Base-by-base conservation (phyloP, 495 filamentous ascomycete species). In the Pyrenula aspistea region DNA sequence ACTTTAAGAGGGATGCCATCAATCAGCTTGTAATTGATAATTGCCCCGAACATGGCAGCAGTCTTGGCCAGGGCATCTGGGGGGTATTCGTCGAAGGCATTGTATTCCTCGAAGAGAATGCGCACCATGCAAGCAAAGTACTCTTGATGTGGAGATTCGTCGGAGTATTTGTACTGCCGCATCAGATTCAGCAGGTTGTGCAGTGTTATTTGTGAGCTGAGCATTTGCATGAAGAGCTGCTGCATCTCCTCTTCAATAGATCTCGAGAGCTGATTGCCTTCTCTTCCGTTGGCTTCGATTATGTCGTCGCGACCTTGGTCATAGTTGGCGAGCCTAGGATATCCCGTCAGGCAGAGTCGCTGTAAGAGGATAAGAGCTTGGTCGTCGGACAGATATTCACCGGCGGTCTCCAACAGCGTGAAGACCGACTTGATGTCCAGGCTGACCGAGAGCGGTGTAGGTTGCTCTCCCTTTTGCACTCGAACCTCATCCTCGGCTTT, bases 51-150 rank as follows among this genome's bases (percentile, higher is more conserved):
- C 57, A 99, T 79, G 21, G 96, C 91, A 2, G 93, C 92, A 1
- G 93, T 97, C 12, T 91, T 96, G 4, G 91, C 91, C 55, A 99
- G 72, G 25, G 93, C 93, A 60, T 93, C 91, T 2, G 95, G 77
- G 2, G 94, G 94, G 66, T 99, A 99, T 61, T 91, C 88, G 49
- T 84, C 79, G 65, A 95, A 99, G 67, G 94, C 95, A 51, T 86
- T 83, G 66, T 96, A 99, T 70, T 99, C 93, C 61, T 99, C 93
- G 61, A 97, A 96, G 10, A 99, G 76, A 0, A 93, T 93, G 62
- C 96, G 92, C 25, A 99, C 91, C 93, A 99, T 97, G 69, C 92
- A 96, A 12, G 91, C 88, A 66, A 97, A 99, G 2, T 95, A 76
- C 63, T 99, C 93, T 66, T 95, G 91, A 55, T 95, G 89, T 12